phyloP scores from a whole-genome alignment of 169 alveolate genomes.

The Babesia sp. region DNA sequence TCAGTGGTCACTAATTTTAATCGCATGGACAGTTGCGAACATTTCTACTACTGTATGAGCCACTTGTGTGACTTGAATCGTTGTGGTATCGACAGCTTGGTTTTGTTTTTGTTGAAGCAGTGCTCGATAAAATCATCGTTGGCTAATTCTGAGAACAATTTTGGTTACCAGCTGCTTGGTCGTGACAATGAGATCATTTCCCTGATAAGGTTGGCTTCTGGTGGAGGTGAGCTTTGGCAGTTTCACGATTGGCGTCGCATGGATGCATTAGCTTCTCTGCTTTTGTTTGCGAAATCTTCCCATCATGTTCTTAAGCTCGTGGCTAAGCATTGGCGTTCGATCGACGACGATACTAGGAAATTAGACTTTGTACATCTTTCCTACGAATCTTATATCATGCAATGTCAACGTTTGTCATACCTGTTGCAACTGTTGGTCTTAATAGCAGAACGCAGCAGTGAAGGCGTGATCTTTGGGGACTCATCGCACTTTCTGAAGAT shows the following conservation, averaged over 20 bases:
- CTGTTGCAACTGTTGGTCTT: conserved; percentile 25
- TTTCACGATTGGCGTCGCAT: conserved; percentile 38
- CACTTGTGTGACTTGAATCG: conserved; percentile 34
- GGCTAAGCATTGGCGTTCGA: conserved; percentile 10
- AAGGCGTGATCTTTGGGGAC: not conserved
- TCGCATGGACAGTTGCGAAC: conserved; percentile 33
- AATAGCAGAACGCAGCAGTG: not conserved
- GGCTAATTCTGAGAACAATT: not conserved
- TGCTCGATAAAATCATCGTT: conserved; percentile 9
- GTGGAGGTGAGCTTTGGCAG: conserved; percentile 28
- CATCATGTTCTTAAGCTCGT: conserved; percentile 1
- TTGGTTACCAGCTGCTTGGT: conserved; percentile 18
- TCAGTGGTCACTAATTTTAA: conserved; percentile 15
- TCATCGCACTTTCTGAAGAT: conserved; percentile 16
- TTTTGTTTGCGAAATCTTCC: conserved; percentile 12
- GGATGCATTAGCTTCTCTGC: conserved; percentile 40
- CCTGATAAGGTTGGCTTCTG: conserved; percentile 37
- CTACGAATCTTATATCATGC: conserved; percentile 27
- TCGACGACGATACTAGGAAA: conserved; percentile 24
- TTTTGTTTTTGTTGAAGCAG: conserved; percentile 22
- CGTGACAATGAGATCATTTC: conserved; percentile 3
- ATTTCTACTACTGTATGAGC: conserved; percentile 30
- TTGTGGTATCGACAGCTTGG: conserved; percentile 33
- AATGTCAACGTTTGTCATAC: conserved; percentile 31
- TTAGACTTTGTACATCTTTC: conserved; percentile 3